Conservation (phyloP, 1,139 yeast genomes). For the Pneumocystis wakefieldiae region DNA sequence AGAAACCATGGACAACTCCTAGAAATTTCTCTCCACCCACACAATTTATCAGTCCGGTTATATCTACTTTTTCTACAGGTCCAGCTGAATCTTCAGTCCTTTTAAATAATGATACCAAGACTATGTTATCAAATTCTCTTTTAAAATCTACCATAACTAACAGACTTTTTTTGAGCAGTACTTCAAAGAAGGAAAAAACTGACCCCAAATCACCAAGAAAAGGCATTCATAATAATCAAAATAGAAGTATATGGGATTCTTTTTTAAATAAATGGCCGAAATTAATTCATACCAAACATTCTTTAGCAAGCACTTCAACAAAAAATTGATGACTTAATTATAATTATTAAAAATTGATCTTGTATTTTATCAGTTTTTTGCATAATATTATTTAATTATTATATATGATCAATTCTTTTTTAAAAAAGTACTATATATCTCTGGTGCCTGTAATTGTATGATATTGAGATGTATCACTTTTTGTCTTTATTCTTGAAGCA, state of each 20-base stretch:
- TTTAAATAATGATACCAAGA: neutral
- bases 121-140: neutral
- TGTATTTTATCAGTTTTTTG: neutral
- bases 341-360: neutral
- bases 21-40: neutral
- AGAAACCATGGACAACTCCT: neutral
- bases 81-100: neutral
- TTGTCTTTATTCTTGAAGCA: neutral
- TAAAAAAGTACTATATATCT: neutral
- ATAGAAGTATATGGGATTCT: neutral
- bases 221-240: neutral
- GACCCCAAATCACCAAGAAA: neutral
- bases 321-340: neutral
- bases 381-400: neutral
- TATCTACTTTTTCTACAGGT: neutral
- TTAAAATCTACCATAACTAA: neutral
- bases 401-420: neutral
- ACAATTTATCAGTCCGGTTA: neutral
- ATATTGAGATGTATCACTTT: neutral
- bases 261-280: neutral
- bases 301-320: neutral
- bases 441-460: neutral
- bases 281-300: neutral
- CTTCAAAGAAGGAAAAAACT: neutral
- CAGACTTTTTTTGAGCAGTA: neutral